Percentiles rank a stretch among this genome's conserved stretches.
Conservation (phyloP, 345 rosid species). For the Trapa bicornis region DNA sequence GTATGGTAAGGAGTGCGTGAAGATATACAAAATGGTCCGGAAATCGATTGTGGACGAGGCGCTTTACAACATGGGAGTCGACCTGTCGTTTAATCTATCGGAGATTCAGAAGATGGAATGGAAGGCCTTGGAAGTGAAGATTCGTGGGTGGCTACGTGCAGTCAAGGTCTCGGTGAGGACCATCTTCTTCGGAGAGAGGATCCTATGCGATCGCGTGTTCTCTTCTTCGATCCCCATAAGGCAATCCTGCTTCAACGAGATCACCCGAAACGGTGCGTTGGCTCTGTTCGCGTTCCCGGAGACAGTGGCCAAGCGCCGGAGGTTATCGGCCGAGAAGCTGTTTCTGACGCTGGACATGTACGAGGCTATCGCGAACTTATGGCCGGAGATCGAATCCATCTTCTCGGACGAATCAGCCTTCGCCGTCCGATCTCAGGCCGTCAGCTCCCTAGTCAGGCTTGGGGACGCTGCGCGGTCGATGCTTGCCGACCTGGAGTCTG, state of each 20-base stretch:
- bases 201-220: slow-evolving; percentile 61
- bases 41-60: slow-evolving; percentile 47
- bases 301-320: slow-evolving; percentile 46
- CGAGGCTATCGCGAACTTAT: slow-evolving; percentile 30
- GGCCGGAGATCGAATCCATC: slow-evolving; percentile 39
- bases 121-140: slow-evolving; percentile 43
- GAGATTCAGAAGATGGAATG: slow-evolving; percentile 46
- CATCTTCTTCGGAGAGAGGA: slow-evolving; percentile 53
- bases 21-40: slow-evolving; percentile 35
- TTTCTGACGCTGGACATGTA: slow-evolving; percentile 58
- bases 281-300: slow-evolving; percentile 55
- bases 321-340: slow-evolving; percentile 51
- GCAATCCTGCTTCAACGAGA: slow-evolving; percentile 48
- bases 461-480: slow-evolving; percentile 32
- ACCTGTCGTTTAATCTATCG: slow-evolving; percentile 20
- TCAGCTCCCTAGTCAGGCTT: slow-evolving; percentile 34
- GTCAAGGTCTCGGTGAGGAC: slow-evolving; percentile 34
- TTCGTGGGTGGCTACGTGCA: slow-evolving; percentile 44
- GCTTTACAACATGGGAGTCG: slow-evolving; percentile 36
- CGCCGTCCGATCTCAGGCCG: slow-evolving; percentile 24
- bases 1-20: slow-evolving; percentile 48
- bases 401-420: slow-evolving; percentile 39
- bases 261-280: slow-evolving; percentile 41
- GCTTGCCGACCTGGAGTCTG: slow-evolving; percentile 47
- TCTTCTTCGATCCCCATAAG: slow-evolving; percentile 27